Conservation (phyloP, 169 alveolate species). For the Toxoplasma gondii region DNA sequence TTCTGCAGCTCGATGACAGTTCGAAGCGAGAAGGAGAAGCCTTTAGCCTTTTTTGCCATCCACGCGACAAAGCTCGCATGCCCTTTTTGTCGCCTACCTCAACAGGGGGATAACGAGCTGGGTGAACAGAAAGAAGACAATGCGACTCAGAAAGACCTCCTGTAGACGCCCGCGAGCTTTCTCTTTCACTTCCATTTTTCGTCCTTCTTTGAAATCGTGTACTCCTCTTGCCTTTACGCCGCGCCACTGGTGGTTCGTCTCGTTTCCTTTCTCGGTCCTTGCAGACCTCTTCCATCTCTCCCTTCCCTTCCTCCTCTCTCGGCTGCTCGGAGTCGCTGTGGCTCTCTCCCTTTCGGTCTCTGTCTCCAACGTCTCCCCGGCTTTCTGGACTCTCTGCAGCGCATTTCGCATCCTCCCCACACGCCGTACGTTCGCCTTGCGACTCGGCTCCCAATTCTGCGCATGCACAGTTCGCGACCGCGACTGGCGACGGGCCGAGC, state of each 20-base stretch:
- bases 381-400: neutral
- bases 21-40: too few relatives aligned
- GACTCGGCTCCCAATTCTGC: neutral
- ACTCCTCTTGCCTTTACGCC: neutral
- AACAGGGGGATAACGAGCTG: slow-evolving; percentile 35
- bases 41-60: too few relatives aligned
- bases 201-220: neutral
- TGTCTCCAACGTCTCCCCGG: too few relatives aligned
- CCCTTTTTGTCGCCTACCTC: neutral
- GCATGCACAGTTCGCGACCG: neutral
- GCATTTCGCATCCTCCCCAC: neutral
- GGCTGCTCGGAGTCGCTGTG: neutral
- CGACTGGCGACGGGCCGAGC: neutral
- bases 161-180: neutral
- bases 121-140: slow-evolving; percentile 4
- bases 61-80: too few relatives aligned
- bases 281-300: neutral
- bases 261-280: neutral
- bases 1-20: too few relatives aligned
- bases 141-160: neutral
- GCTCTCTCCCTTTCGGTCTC: neutral
- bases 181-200: neutral
- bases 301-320: neutral
- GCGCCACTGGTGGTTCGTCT: neutral
- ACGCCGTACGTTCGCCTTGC: neutral